A percentile compares a stretch with the other conserved stretches of the same genome.
These are phyloP conservation scores for Irpex lacteus DNA, from an alignment of 1,284 basidiomycete genomes.

Conservation along the genomic window DNA sequence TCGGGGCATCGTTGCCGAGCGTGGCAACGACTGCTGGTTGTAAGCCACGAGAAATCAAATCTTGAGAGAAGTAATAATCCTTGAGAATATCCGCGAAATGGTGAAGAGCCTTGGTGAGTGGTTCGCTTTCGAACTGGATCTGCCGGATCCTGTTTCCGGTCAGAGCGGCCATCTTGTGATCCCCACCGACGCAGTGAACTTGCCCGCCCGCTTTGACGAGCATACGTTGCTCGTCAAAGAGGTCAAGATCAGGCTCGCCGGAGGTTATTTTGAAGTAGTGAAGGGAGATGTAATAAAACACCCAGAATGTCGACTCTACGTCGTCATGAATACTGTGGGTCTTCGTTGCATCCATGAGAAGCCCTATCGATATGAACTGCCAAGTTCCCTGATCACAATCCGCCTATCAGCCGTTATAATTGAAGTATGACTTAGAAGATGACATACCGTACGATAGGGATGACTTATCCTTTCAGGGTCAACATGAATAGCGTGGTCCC, in stretches of 20 bases:
- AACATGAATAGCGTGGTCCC: background rate
- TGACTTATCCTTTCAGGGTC: background rate
- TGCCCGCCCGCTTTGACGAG: background rate
- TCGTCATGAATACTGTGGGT: background rate
- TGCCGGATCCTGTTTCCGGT: background rate
- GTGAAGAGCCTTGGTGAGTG: background rate
- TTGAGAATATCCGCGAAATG: background rate
- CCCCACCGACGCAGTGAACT: background rate
- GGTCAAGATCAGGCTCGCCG: background rate
- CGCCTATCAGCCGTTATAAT: too few relatives aligned
- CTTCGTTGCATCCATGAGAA: background rate
- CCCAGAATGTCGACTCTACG: background rate
- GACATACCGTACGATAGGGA: constrained; percentile 1
- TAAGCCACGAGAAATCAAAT: background rate
- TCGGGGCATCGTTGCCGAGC: too few relatives aligned
- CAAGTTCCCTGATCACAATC: background rate
- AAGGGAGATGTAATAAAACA: background rate
- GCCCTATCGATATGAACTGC: background rate
- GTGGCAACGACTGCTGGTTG: background rate
- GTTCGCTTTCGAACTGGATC: background rate
- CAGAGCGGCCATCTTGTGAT: background rate
- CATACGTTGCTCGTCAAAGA: background rate
- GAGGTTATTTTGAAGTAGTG: background rate
- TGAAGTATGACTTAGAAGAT: background rate
- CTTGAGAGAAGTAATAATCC: background rate